These are phyloP conservation scores for Beta macrorhiza DNA, from an alignment of 179 eudicot species.

Conservation along the genomic window DNA sequence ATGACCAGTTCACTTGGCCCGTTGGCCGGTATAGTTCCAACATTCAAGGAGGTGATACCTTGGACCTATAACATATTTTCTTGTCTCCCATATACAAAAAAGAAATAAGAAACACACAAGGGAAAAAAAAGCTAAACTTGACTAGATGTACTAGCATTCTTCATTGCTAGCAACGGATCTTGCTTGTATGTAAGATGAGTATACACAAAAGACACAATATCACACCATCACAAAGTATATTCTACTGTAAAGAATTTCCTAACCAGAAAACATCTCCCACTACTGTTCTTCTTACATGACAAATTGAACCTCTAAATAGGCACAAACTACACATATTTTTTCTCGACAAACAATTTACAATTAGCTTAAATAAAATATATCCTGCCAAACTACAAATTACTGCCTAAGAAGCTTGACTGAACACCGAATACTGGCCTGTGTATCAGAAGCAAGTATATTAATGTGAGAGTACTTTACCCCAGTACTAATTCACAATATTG, in stretches of 20 bases:
- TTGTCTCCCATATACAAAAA: no score
- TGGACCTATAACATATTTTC: no score
- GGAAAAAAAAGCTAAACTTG: no score
- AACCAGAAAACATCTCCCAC: background rate
- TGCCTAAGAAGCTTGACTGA: constrained; percentile 3
- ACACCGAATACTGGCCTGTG: background rate
- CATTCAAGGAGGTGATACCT: no score
- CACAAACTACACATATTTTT: background rate
- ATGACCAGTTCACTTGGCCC: no score
- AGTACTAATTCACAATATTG: constrained; percentile 45
- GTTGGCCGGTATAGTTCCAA: no score
- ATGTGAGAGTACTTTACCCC: background rate
- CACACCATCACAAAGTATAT: background rate
- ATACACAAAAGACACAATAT: background rate
- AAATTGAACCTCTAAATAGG: no score
- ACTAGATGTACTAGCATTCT: no score
- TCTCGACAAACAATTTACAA: background rate
- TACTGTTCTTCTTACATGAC: background rate
- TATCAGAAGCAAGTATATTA: no score
- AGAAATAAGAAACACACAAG: no score
- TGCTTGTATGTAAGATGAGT: background rate
- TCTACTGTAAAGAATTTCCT: background rate
- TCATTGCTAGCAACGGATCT: no score
- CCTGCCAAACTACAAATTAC: background rate
- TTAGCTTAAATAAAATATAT: background rate